These are phyloP conservation scores for Lachnellula hyalina DNA, from an alignment of 2,329 filamentous ascomycete species.

Conservation along the genomic window DNA sequence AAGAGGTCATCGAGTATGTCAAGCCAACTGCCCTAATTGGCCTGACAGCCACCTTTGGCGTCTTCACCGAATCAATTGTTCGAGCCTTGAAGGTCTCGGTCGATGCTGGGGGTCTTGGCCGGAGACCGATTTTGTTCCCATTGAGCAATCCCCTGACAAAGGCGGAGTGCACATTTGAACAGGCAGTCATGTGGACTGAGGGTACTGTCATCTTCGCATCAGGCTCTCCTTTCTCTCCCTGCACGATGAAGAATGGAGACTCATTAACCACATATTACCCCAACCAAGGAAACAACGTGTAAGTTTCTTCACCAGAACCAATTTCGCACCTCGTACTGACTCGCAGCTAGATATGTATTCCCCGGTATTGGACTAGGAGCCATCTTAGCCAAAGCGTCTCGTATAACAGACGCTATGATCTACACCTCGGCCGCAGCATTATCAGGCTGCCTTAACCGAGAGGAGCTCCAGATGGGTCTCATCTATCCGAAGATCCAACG, in stretches of 20 bases:
- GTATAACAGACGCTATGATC: conserved; percentile 92
- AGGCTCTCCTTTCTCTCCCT: conserved; percentile 80
- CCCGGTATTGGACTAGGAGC: conserved; percentile 90
- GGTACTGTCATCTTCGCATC: conserved; percentile 91
- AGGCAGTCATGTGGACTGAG: conserved; percentile 85
- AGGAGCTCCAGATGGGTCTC: conserved; percentile 77
- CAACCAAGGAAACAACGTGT: conserved; percentile 81
- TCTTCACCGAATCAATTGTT: conserved; percentile 86
- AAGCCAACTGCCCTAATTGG: conserved; percentile 93
- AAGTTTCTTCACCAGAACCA: conserved; percentile 74
- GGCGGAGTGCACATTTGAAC: conserved; percentile 96
- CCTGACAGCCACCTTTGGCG: conserved; percentile 87
- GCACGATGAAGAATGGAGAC: conserved; percentile 58
- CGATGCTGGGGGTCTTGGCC: conserved; percentile 60
- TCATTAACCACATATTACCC: conserved; percentile 64
- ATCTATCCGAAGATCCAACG: conserved; percentile 89
- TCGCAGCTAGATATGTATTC: conserved; percentile 82
- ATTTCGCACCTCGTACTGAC: not conserved
- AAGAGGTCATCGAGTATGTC: conserved; percentile 90
- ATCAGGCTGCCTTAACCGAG: conserved; percentile 68
- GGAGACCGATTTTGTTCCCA: conserved; percentile 88
- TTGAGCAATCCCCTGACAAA: conserved; percentile 95
- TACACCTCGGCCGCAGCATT: conserved; percentile 86
- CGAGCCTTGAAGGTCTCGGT: conserved; percentile 62
- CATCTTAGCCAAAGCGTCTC: conserved; percentile 82